phyloP scores from a whole-genome alignment of 805 yeast genomes.

The Wickerhamomyces alni region DNA sequence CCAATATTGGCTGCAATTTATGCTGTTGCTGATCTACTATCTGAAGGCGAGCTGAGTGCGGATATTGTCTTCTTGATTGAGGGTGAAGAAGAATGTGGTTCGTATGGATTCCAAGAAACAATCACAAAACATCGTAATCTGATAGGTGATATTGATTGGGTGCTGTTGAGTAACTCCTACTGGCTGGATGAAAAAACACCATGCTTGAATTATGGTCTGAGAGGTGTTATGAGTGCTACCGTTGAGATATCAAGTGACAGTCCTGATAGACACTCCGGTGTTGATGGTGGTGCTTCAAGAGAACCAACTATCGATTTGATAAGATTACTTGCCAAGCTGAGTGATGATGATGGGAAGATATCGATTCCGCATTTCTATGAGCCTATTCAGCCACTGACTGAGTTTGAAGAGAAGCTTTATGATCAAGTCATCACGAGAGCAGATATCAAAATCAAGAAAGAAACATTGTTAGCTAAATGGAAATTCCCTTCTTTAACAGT shows the following conservation, averaged over 20 bases:
- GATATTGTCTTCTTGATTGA: slow-evolving; percentile 84
- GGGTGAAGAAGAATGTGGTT: slow-evolving; percentile 95
- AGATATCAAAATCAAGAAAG: slow-evolving; percentile 28
- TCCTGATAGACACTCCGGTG: slow-evolving; percentile 94
- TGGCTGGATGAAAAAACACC: slow-evolving; percentile 91
- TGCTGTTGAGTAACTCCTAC: slow-evolving; percentile 81
- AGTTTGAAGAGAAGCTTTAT: slow-evolving; percentile 55
- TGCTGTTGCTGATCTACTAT: slow-evolving; percentile 71
- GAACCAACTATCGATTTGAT: slow-evolving; percentile 89
- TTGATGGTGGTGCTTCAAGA: slow-evolving; percentile 85
- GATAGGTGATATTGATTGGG: slow-evolving; percentile 81
- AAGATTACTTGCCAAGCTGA: slow-evolving; percentile 60
- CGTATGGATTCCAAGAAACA: slow-evolving; percentile 73
- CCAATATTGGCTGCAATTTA: slow-evolving; percentile 83
- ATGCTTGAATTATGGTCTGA: slow-evolving; percentile 86
- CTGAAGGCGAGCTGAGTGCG: slow-evolving; percentile 43
- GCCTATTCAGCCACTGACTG: slow-evolving; percentile 51
- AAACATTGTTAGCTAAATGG: slow-evolving; percentile 76
- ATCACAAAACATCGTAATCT: slow-evolving; percentile 43
- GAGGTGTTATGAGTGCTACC: slow-evolving; percentile 86
- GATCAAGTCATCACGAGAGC: slow-evolving; percentile 48
- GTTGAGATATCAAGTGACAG: slow-evolving; percentile 63
- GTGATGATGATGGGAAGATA: slow-evolving; percentile 49
- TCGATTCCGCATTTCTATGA: slow-evolving; percentile 66
- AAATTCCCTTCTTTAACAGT: slow-evolving; percentile 83